Base-by-base conservation (phyloP, 176 grass and related monocot genomes). In the Musa schizocarpa region DNA sequence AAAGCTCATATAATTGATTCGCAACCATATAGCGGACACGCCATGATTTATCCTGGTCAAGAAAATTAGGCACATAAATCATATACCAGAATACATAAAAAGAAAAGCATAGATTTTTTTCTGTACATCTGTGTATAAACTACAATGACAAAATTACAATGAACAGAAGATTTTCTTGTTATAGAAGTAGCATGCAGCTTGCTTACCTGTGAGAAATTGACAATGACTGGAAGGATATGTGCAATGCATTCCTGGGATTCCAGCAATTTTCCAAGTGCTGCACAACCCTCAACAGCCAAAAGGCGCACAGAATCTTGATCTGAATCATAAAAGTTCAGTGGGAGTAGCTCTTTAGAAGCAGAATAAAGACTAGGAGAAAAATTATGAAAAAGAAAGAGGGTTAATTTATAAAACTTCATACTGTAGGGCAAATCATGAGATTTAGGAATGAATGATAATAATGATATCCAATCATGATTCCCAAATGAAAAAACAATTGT, bases 11-110 rank as follows among this genome's bases (percentile, higher is more conserved):
- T 22, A 98, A 77, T 80, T 94, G 90, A 82, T 99, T 99, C 53
- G 95, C 95, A 48, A 99, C 95, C 95, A 99, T 99, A 69, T 94
- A 99, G 10, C 90, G 86, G 27, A 94, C 95, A 79, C 90, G 90
- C 95, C 95, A 99, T 11, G 95, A 99, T 89, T 99, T 99, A 82
- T 99, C 95, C 95, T 94, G 81, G 77, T 22, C 50, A 75, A 57
- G 56, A 76, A 52, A 69, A 50, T 50, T 53, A 20, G 48, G 24
- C 16, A 74, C 11, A 54, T 13, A 19, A 19, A 52, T 11, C 21
- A 53, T 16, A 74, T 26, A 26, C 5, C 9, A 54, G 17, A 53
- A 74, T 16, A 3, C 26, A 2, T 16, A 13, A 55, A 74, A 27
- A 16, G 55, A 29, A 16, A 69, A 9, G 8, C 50, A 73, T 54